Conservation (phyloP, 768 basidiomycete species). For the Pleurotus sapidus region DNA sequence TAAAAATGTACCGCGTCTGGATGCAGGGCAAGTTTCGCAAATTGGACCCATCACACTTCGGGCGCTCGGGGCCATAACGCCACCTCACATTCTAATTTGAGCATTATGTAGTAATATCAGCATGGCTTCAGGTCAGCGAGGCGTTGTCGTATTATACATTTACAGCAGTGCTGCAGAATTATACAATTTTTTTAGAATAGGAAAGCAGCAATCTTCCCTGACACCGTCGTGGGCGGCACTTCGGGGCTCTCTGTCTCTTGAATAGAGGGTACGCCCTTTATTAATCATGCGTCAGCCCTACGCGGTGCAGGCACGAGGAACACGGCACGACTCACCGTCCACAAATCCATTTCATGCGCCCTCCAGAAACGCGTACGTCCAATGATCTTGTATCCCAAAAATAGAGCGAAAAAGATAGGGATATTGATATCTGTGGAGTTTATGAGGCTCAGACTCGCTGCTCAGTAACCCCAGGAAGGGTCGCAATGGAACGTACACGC, state of each 20-base stretch:
- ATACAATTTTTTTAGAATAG: constrained; percentile 42
- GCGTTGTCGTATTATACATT: not conserved
- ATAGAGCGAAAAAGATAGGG: constrained; percentile 41
- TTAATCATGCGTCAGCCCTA: not conserved
- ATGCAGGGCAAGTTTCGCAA: constrained; percentile 85
- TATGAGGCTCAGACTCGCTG: too few relatives aligned
- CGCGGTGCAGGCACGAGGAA: not conserved
- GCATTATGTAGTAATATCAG: not conserved
- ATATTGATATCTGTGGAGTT: constrained; percentile 40
- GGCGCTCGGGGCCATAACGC: not conserved
- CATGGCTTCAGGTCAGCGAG: not conserved
- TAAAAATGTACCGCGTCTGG: constrained; percentile 98
- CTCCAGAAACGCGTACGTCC: constrained; percentile 49
- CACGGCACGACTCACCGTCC: constrained; percentile 43
- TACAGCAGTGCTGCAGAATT: not conserved
- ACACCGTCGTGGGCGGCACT: constrained; percentile 45
- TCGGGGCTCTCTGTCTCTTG: constrained; percentile 66
- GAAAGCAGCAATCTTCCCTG: constrained; percentile 44
- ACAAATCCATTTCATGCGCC: constrained; percentile 67
- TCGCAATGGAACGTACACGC: constrained; percentile 28
- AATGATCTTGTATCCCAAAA: constrained; percentile 39
- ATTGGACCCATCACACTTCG: constrained; percentile 36
- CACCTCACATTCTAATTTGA: not conserved
- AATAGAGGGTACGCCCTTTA: constrained; percentile 60
- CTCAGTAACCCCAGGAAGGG: too few relatives aligned